Conservation (phyloP, 1,139 yeast genomes). For the Candida mesenterica region DNA sequence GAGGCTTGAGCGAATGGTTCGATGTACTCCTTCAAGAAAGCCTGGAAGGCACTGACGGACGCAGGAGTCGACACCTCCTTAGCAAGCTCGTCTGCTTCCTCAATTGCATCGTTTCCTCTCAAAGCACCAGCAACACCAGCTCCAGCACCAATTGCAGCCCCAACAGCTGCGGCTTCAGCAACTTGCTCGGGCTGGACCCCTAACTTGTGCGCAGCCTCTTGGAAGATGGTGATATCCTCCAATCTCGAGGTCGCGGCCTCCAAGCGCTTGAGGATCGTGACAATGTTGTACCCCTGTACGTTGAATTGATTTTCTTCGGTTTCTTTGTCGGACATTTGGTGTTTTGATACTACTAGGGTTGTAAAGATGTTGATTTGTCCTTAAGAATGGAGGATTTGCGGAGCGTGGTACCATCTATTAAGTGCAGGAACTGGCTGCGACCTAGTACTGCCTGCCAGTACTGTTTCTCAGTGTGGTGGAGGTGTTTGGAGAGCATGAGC, state of each 20-base stretch:
- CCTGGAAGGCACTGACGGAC: constrained; percentile 54
- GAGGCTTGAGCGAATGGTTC: constrained; percentile 63
- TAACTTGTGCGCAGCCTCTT: constrained; percentile 46
- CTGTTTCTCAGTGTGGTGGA: no score
- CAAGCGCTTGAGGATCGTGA: constrained; percentile 76
- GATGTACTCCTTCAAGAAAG: constrained; percentile 51
- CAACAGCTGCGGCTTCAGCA: constrained; percentile 12
- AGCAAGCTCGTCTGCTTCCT: background rate
- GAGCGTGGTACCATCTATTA: no score
- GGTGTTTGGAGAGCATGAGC: no score
- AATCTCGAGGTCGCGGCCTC: constrained; percentile 93
- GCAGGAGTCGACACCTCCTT: background rate
- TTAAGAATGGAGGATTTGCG: no score
- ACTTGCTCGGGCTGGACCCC: constrained; percentile 5
- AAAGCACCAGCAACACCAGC: no score
- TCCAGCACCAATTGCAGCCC: constrained; percentile 10
- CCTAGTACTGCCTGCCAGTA: no score
- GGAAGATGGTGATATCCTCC: constrained; percentile 83
- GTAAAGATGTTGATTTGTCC: background rate
- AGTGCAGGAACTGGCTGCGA: no score
- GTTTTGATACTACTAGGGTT: background rate
- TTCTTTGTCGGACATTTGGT: constrained; percentile 13
- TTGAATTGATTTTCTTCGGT: constrained; percentile 58
- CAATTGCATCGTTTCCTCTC: background rate
- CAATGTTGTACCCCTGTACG: constrained; percentile 77